phyloP scores from a whole-genome alignment of 2,329 filamentous ascomycete genomes.

The Dryadomyces quercivorus region DNA sequence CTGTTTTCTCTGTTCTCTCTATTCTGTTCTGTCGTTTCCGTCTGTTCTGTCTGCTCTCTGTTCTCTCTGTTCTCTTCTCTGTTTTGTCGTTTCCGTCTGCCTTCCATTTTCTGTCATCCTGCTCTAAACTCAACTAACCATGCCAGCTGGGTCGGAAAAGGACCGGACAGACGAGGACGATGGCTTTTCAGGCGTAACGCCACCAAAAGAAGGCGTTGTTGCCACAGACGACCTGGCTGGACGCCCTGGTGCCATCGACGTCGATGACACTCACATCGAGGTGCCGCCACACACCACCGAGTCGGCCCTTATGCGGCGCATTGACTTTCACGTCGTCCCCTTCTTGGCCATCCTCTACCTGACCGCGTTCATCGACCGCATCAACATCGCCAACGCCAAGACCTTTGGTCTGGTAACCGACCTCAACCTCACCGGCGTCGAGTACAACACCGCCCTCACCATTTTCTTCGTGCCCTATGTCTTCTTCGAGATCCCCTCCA shows the following conservation, averaged over 20 bases:
- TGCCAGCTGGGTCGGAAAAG: neutral
- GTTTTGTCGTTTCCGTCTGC: too few species aligned
- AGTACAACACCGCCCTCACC: slow-evolving; percentile 58
- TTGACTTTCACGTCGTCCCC: slow-evolving; percentile 61
- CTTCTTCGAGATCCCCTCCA: slow-evolving; percentile 59
- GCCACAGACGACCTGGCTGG: neutral
- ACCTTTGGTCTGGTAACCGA: slow-evolving; percentile 53
- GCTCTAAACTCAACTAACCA: too few species aligned
- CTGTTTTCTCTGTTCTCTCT: too few species aligned
- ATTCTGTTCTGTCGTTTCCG: too few species aligned
- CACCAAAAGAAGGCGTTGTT: neutral
- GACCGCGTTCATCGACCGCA: slow-evolving; percentile 57
- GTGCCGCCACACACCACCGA: slow-evolving; percentile 49
- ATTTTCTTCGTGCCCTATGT: slow-evolving; percentile 78
- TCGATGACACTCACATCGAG: slow-evolving; percentile 17
- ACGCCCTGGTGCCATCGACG: neutral
- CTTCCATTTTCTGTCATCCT: neutral
- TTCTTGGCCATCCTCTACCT: slow-evolving; percentile 62
- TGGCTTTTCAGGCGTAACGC: neutral
- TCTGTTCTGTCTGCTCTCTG: too few species aligned
- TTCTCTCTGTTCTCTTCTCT: neutral
- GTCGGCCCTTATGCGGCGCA: slow-evolving; percentile 51
- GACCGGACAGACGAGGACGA: neutral
- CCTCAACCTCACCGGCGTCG: slow-evolving; percentile 40
- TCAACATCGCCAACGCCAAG: slow-evolving; percentile 70